A percentile compares a stretch with the other conserved stretches of the same genome.
Conservation (phyloP, 805 yeast species). For the Tetrapisispora namnaoensis region DNA sequence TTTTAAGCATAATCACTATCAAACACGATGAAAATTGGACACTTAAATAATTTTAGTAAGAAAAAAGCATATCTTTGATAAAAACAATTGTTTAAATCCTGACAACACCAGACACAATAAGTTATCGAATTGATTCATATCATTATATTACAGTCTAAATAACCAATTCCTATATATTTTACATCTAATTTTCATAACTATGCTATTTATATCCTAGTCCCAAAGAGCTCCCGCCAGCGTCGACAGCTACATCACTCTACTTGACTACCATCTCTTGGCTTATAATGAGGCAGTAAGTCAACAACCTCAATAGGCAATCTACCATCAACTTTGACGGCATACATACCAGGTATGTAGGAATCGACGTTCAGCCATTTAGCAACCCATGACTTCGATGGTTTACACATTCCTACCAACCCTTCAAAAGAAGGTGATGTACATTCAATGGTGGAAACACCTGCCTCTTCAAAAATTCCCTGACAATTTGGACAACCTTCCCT, state of each 20-base stretch:
- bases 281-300: conserved; percentile 63
- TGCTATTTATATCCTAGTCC: neutral
- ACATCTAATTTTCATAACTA: neutral
- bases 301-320: conserved; percentile 81
- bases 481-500: conserved; percentile 94
- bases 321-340: conserved; percentile 91
- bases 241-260: conserved; percentile 35
- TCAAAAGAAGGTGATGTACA: conserved; percentile 96
- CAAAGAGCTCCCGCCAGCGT: neutral
- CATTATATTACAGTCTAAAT: neutral
- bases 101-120: neutral
- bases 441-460: conserved; percentile 78
- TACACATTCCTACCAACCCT: conserved; percentile 86
- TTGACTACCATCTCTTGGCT: conserved; percentile 92
- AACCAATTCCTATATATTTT: neutral
- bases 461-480: conserved; percentile 74
- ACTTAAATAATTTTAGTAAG: too few species aligned
- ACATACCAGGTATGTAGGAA: conserved; percentile 77
- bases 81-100: too few species aligned
- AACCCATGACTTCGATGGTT: conserved; percentile 84
- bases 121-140: too few species aligned
- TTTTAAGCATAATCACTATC: too few species aligned
- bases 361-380: conserved; percentile 93
- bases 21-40: too few species aligned
- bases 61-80: too few species aligned